Conservation (phyloP, 257 asterid genomes). For the Lycium ferocissimum region DNA sequence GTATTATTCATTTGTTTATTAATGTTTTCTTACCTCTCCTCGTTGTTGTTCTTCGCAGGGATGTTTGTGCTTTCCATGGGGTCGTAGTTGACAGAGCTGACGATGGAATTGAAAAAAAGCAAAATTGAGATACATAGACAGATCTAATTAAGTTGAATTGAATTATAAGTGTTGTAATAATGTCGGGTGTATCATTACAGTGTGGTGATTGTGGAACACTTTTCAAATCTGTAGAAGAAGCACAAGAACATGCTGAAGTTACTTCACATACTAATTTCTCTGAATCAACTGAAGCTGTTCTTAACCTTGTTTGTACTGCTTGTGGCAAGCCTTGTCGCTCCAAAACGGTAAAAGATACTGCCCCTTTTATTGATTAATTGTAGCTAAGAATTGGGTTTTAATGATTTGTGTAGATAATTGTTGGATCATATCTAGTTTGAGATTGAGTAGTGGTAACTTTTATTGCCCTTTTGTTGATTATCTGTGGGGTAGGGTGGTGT, state of each 20-base stretch:
- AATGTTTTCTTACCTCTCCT: background rate
- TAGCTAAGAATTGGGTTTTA: no score
- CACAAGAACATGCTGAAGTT: slow-evolving; percentile 96
- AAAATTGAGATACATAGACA: background rate
- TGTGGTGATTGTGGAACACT: slow-evolving; percentile 96
- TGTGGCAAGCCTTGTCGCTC: slow-evolving; percentile 98
- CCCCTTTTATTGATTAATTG: background rate
- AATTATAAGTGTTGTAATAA: slow-evolving; percentile 23
- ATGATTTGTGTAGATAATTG: no score
- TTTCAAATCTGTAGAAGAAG: slow-evolving; percentile 87
- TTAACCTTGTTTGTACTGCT: slow-evolving; percentile 74
- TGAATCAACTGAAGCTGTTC: slow-evolving; percentile 92
- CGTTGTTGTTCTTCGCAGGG: slow-evolving; percentile 42
- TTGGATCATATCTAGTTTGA: no score
- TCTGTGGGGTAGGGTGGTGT: no score
- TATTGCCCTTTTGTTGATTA: no score
- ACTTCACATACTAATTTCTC: slow-evolving; percentile 79
- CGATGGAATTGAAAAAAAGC: background rate
- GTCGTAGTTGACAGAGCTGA: slow-evolving; percentile 41
- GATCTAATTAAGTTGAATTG: slow-evolving; percentile 13
- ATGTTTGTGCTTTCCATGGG: slow-evolving; percentile 67
- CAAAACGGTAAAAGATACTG: slow-evolving; percentile 54
- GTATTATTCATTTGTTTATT: background rate
- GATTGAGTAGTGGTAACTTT: no score
- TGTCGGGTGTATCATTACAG: slow-evolving; percentile 89